Evolutionary conservation across 192 early-diverging fungal genomes (phyloP), one percentile per base, ranked within the genome.

Genomic region (Linderina pennispora): DNA sequence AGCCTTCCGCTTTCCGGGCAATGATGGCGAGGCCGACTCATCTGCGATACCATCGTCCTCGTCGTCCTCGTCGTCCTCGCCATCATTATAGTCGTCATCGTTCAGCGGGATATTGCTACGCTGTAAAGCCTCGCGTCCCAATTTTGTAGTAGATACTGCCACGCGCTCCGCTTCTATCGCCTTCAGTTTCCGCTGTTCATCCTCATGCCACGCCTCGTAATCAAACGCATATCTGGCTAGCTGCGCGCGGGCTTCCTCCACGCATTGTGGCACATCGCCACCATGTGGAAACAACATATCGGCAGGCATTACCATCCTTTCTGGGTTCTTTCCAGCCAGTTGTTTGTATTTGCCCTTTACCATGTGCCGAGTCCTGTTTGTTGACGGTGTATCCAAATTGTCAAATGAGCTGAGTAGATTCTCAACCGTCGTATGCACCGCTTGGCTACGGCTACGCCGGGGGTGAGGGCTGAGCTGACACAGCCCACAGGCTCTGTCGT

Each of bases 301-400:
- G 19, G 36, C 33, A 0, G 53, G 49, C 58, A 69, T 69, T 16
- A 69, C 54, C 65, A 69, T 61, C 10, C 37, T 31, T 31, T 31
- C 28, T 5, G 28, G 28, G 28, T 31, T 40, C 38, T 69, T n/a
- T n/a, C n/a, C n/a, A n/a, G n/a, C n/a, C n/a, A n/a, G n/a, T n/a
- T 57, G 0, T 23, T 46, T 15, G 37, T n/a, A 3, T 40, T 25
- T 3, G 37, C 22, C 23, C 39, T 58, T 17, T 17, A n/a, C n/a
- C n/a, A n/a, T n/a, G n/a, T n/a, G n/a, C n/a, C n/a, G n/a, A n/a
- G n/a, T n/a, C n/a, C n/a, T n/a, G n/a, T n/a, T n/a, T n/a, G n/a
- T n/a, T n/a, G n/a, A n/a, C n/a, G n/a, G n/a, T n/a, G n/a, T n/a
- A n/a, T n/a, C n/a, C n/a, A n/a, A n/a, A n/a, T n/a, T n/a, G n/a